Base-by-base conservation (phyloP, 2,329 filamentous ascomycete genomes). In the Dendryphion nanum region DNA sequence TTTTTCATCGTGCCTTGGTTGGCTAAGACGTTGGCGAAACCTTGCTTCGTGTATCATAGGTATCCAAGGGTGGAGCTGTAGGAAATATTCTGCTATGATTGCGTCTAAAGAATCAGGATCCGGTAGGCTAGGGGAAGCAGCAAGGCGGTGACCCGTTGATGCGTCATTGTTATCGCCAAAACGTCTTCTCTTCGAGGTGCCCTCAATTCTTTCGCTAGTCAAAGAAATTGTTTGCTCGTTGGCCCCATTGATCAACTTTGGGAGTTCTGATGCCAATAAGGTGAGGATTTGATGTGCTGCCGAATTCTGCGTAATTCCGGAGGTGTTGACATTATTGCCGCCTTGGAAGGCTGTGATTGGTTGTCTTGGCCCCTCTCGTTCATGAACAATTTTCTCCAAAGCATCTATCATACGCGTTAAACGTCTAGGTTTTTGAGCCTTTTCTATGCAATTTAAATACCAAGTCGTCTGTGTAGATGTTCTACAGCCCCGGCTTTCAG, bases 21-120 rank as follows among this genome's bases (percentile, higher is more conserved):
- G 33, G 20, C 35, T 30, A 35, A 64, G 47, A 7, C 48, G 45
- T 29, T 53, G 44, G 3, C 60, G 57, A 29, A 65, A 65, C 18
- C 45, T 46, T 4, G 37, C 41, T 2, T 59, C 49, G 34, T 65
- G 61, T 6, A 65, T 45, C 10, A 65, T 55, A 0, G 62, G 62
- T 23, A 62, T 64, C 60, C 59, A 64, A 15, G 55, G 59, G 38
- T 64, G 61, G 8, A 63, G 48, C 10, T 55, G 56, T 2, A 30
- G 17, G 32, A 61, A 61, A 36, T 64, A 62, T 6, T 57, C 50
- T 5, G 60, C 56, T 5, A 66, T 54, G 2, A 64, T 36, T 3
- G 39, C 30, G 15, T 50, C 37, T 6, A 63, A 38, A 1, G 62
- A 28, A n/a, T 58, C 53, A 21, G 38, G 8, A 29, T 48, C 40